Base-by-base conservation (phyloP, 2,329 filamentous ascomycete genomes). In the Penicillium expansum region DNA sequence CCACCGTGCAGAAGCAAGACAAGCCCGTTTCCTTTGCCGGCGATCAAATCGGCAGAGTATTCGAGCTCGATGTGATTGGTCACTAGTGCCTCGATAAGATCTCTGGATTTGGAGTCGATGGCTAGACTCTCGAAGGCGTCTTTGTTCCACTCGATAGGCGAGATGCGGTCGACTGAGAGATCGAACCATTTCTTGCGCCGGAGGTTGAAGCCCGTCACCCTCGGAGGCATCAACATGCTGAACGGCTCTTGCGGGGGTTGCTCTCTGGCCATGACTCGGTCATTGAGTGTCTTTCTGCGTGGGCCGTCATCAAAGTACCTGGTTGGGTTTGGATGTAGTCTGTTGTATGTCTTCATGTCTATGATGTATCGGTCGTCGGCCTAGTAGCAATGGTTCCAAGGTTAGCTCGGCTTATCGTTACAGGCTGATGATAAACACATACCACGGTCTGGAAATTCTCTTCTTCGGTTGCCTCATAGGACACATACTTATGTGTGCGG, bases 1-100 rank as follows among this genome's bases (percentile, higher is more conserved):
- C 53, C 53, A 16, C 63, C 64, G n/a, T 60, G 57, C n/a, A 65
- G 57, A 9, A 64, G 62, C 35, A 62, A 42, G 30, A 65, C 58
- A 22, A 64, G 52, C 2, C 62, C 62, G 14, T 61, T 58, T 22
- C 62, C 62, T 49, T 65, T 65, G 3, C 62, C 57, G 1, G 35
- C 41, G 24, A 65, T 59, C n/a, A 65, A 22, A 43, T 62, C 59
- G n/a, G 45, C 44, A 2, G 49, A 50, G 37, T 58, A 49, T 11
- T 42, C 32, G 4, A 42, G 18, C 18, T 55, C 38, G 16, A 53
- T 10, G 39, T 56, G 42, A 10, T 53, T 53, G 16, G 44, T 55
- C n/a, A 62, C 58, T 13, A 62, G 27, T 30, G 60, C 59, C 39
- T 62, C 44, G 16, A 62, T 52, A 13, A 61, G 27, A 13, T 59